These are phyloP conservation scores for Globisporangium middletonii DNA, from an alignment of 352 stramenopile species.

Conservation along the genomic window DNA sequence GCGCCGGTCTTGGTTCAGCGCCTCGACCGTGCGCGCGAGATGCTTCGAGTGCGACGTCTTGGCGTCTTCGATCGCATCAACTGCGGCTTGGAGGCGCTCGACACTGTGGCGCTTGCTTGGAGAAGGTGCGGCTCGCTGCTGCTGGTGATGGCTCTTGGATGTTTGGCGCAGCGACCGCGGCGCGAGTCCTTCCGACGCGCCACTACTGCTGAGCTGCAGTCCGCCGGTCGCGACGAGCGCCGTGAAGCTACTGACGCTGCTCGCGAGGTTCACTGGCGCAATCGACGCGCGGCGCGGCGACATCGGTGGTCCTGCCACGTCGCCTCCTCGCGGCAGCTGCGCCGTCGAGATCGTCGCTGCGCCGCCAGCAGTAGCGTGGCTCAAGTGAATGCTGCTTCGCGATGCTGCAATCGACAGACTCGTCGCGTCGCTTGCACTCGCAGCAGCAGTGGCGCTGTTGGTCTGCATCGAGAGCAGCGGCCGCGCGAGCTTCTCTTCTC, in stretches of 20 bases:
- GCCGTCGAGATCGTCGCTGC: background rate
- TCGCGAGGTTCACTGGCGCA: background rate
- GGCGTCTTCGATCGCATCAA: constrained; percentile 37
- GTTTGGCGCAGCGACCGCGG: background rate
- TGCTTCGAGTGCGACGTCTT: constrained; percentile 32
- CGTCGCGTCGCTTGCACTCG: background rate
- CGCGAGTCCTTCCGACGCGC: background rate
- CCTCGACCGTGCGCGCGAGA: constrained; percentile 31
- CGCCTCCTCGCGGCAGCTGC: background rate
- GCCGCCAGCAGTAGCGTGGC: background rate
- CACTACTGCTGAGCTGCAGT: background rate
- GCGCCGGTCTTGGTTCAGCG: constrained; percentile 43
- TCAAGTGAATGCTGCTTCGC: constrained; percentile 5
- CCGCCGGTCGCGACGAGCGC: constrained; percentile 1
- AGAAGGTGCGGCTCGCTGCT: background rate
- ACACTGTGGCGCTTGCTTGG: constrained; percentile 33
- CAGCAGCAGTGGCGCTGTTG: background rate
- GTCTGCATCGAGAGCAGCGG: constrained; percentile 21
- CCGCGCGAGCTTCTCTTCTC: constrained; percentile 37
- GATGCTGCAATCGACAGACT: background rate
- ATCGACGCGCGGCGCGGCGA: constrained; percentile 7
- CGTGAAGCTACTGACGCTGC: constrained; percentile 2
- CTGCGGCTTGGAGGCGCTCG: constrained; percentile 41
- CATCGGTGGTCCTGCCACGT: background rate
- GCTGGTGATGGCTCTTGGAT: background rate